These are phyloP conservation scores for Magnusiomyces tetraspermus DNA, from an alignment of 1,139 yeast genomes.

Conservation along the genomic window DNA sequence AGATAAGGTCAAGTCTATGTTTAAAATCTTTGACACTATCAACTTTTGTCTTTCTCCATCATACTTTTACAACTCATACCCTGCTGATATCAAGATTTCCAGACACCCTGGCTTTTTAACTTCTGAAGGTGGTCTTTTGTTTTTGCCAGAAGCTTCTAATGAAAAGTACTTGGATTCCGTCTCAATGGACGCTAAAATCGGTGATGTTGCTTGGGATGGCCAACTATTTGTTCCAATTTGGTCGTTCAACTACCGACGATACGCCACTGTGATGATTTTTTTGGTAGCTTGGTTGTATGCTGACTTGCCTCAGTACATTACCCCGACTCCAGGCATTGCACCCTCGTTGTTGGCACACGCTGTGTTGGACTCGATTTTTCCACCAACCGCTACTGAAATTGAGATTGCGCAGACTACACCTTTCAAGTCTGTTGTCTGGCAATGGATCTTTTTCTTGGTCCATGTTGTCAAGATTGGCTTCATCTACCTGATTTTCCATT, in stretches of 20 bases:
- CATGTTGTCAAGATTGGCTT: slow-evolving; percentile 55
- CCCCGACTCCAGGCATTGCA: slow-evolving; percentile 89
- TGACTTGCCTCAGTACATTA: slow-evolving; percentile 77
- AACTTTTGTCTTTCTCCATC: slow-evolving; percentile 77
- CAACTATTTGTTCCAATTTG: slow-evolving; percentile 80
- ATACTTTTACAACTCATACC: slow-evolving; percentile 55
- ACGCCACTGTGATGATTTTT: slow-evolving; percentile 38
- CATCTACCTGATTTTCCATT: slow-evolving; percentile 50
- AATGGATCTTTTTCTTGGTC: slow-evolving; percentile 57
- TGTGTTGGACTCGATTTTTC: slow-evolving; percentile 27
- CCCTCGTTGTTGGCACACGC: slow-evolving; percentile 54
- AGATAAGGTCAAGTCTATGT: neutral
- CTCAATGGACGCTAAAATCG: slow-evolving; percentile 31
- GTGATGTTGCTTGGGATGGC: slow-evolving; percentile 74
- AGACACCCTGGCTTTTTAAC: slow-evolving; percentile 77
- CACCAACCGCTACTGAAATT: slow-evolving; percentile 5
- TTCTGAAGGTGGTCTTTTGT: slow-evolving; percentile 70
- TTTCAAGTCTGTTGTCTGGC: slow-evolving; percentile 43
- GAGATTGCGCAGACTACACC: slow-evolving; percentile 15
- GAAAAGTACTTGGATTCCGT: slow-evolving; percentile 39
- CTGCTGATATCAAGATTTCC: slow-evolving; percentile 60
- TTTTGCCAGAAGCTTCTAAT: slow-evolving; percentile 48
- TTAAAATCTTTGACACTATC: slow-evolving; percentile 47
- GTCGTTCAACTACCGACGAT: slow-evolving; percentile 47
- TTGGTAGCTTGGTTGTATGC: slow-evolving; percentile 75